These are phyloP conservation scores for Talaromyces verruculosus DNA, from an alignment of 2,329 filamentous ascomycete genomes.

Conservation along the genomic window DNA sequence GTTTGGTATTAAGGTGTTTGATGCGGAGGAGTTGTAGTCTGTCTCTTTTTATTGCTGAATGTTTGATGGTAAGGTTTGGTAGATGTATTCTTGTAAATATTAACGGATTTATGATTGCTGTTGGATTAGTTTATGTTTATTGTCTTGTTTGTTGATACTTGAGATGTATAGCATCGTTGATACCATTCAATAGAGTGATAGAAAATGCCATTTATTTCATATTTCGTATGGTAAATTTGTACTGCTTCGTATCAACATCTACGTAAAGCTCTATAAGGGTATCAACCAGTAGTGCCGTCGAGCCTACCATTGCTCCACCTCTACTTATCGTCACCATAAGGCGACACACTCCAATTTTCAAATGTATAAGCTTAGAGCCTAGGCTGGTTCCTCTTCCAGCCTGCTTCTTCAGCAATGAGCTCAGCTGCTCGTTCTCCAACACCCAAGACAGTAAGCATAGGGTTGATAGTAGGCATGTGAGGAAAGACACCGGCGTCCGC, in stretches of 20 bases:
- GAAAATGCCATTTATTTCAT: neutral
- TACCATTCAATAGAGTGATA: constrained; percentile 1
- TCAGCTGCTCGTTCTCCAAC: constrained; percentile 83
- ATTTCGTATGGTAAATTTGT: neutral
- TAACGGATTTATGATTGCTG: neutral
- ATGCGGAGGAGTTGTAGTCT: constrained; percentile 22
- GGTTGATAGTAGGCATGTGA: constrained; percentile 82
- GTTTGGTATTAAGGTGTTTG: constrained; percentile 42
- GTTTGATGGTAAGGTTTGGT: neutral
- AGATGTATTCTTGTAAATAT: constrained; percentile 8
- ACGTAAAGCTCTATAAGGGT: constrained; percentile 11
- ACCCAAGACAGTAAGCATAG: constrained; percentile 83
- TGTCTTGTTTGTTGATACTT: neutral
- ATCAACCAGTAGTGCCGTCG: constrained; percentile 7
- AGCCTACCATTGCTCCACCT: constrained; percentile 7
- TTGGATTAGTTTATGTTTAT: neutral
- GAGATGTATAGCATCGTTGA: neutral
- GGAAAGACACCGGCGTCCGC: constrained; percentile 88
- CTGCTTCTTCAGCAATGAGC: constrained; percentile 72
- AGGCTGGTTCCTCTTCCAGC: constrained; percentile 60
- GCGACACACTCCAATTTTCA: neutral
- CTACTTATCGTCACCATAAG: neutral
- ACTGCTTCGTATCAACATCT: neutral
- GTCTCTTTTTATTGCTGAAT: neutral
- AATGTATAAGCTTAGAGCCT: constrained; percentile 46